A percentile compares a stretch with the other conserved stretches of the same genome.
Conservation (phyloP, 805 yeast genomes). For the Debaryomyces maramus region DNA sequence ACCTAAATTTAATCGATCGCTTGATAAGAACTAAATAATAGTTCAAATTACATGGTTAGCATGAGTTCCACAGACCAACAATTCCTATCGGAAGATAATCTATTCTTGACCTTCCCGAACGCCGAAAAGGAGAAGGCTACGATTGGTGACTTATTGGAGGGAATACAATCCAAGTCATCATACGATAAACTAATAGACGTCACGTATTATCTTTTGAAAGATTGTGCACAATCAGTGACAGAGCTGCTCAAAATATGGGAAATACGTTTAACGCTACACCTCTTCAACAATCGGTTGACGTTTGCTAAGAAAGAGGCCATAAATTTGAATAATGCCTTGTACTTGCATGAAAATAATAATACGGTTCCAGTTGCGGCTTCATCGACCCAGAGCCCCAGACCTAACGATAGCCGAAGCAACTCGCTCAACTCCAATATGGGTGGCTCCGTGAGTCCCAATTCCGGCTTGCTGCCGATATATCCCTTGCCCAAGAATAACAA, state of each 20-base stretch:
- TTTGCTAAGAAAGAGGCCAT: conserved; percentile 39
- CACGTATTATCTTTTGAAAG: conserved; percentile 15
- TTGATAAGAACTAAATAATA: no score
- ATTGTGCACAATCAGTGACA: conserved; percentile 4
- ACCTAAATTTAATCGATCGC: no score
- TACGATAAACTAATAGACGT: conserved; percentile 10
- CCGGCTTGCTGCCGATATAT: conserved; percentile 18
- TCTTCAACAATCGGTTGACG: conserved; percentile 30
- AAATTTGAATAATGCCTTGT: conserved; percentile 35
- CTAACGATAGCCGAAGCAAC: not conserved
- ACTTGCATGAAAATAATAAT: conserved; percentile 28
- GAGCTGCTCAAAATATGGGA: conserved; percentile 33
- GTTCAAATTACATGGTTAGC: no score
- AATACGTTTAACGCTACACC: conserved; percentile 28
- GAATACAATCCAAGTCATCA: not conserved
- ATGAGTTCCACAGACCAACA: not conserved
- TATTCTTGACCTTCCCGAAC: conserved; percentile 17
- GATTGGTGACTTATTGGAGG: conserved; percentile 2
- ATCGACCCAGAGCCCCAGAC: not conserved
- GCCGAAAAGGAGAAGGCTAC: not conserved
- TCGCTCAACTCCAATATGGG: not conserved
- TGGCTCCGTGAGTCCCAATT: conserved; percentile 1
- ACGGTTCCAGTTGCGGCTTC: conserved; percentile 5
- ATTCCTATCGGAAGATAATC: conserved; percentile 12
- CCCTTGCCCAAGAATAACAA: conserved; percentile 41